These are phyloP conservation scores for Cyphellophora europaea DNA, from an alignment of 2,329 filamentous ascomycete genomes.

Conservation along the genomic window DNA sequence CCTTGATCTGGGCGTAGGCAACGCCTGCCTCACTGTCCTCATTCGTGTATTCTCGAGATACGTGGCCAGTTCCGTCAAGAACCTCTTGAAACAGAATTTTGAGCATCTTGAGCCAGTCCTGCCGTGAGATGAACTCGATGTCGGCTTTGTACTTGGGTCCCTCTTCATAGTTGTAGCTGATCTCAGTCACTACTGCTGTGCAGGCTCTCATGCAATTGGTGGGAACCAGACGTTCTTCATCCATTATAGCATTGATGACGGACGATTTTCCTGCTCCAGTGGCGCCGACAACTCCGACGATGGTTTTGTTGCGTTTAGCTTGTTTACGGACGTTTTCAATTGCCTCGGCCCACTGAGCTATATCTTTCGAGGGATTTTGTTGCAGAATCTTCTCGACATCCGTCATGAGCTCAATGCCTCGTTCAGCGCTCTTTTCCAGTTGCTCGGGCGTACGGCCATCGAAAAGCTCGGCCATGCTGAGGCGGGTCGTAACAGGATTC, in stretches of 20 bases:
- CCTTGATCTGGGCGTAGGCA: conserved; percentile 33
- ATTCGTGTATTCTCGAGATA: conserved; percentile 28
- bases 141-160: conserved; percentile 42
- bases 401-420: conserved; percentile 27
- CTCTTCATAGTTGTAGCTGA: conserved; percentile 44
- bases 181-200: conserved; percentile 52
- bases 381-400: conserved; percentile 24
- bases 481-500: neutral
- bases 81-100: conserved; percentile 40
- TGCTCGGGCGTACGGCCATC: conserved; percentile 8
- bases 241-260: conserved; percentile 54
- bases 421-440: conserved; percentile 25
- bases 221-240: conserved; percentile 48
- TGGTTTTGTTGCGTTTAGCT: conserved; percentile 27
- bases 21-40: conserved; percentile 35
- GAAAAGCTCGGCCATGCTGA: conserved; percentile 10
- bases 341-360: conserved; percentile 32
- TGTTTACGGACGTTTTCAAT: conserved; percentile 34
- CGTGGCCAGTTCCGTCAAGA: conserved; percentile 28
- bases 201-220: conserved; percentile 54
- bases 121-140: conserved; percentile 46
- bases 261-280: conserved; percentile 56
- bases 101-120: conserved; percentile 47
- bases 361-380: conserved; percentile 17
- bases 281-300: conserved; percentile 49